Base-by-base conservation (phyloP, 139 green algal genomes). In the Diplosphaera chodatii region DNA sequence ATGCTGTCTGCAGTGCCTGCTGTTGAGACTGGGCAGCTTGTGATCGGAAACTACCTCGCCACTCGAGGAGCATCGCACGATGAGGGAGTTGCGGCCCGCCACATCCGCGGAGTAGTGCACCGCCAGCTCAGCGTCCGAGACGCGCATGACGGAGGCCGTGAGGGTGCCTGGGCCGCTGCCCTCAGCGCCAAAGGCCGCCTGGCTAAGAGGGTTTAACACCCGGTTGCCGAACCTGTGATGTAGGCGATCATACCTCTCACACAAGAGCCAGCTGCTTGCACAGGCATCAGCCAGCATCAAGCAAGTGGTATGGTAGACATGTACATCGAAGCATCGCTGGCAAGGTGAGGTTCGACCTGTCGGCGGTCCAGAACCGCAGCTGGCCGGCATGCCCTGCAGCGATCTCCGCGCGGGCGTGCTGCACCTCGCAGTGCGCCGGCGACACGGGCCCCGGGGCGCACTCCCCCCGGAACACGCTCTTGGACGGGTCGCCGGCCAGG, bases 391-490 rank as follows among this genome's bases (percentile, higher is more conserved):
- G 22, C 20, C 71, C 63, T 29, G 64, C 71, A 56, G 31, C 41
- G 22, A 71, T 29, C 15, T 32, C 28, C 21, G 28, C 32, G 1
- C 33, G 27, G 1, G 33, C 20, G 30, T 29, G 23, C 15, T 34
- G 29, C 29, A 76, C 71, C 28, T 63, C 32, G 64, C 71, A 71
- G 29, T 71, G 64, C 16, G 29, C 29, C 30, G 70, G 64, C 59
- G 71, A 64, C 29, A 71, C 5, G 5, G 23, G 18, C 29, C 27
- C 71, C 25, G 71, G 40, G 56, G 40, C 41, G 64, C 71, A 76
- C 13, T 40, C 13, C 18, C 23, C 63, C n/a, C 55, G 6, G 30
- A 72, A 72, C 0, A 20, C 48, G 20, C 48, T 55, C 18, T 23
- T 63, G 29, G 41, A 64, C 27, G 40, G 48, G 30, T 64, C 15